Conservation (phyloP, 1,139 yeast species). For the Saccharomyces hybrid region DNA sequence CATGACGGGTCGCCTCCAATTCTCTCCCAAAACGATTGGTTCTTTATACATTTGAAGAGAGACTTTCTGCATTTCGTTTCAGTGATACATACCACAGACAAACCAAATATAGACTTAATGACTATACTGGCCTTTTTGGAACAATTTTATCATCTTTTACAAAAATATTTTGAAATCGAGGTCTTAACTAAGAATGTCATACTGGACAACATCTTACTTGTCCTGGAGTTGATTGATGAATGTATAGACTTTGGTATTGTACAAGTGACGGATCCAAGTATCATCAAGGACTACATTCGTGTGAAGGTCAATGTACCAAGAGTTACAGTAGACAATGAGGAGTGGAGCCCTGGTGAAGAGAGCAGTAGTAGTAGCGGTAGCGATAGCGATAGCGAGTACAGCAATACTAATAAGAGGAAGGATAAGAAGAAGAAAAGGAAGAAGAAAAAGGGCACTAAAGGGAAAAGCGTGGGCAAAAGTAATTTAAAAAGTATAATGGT, state of each 20-base stretch:
- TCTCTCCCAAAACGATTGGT: conserved; percentile 33
- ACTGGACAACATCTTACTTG: conserved; percentile 55
- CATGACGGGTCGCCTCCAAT: conserved; percentile 1
- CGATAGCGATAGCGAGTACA: conserved; percentile 10
- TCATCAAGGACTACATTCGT: conserved; percentile 60
- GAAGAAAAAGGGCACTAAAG: conserved; percentile 4
- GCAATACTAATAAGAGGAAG: conserved; percentile 14
- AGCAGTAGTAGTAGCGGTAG: conserved; percentile 10
- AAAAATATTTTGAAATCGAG: conserved; percentile 44
- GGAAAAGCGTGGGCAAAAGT: conserved; percentile 2
- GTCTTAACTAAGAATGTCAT: conserved; percentile 50
- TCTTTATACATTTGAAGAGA: conserved; percentile 49
- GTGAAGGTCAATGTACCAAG: conserved; percentile 25
- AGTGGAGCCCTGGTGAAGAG: conserved; percentile 16
- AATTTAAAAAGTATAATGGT: background rate
- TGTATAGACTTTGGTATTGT: conserved; percentile 66
- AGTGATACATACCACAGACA: conserved; percentile 24
- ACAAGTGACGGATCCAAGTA: conserved; percentile 65
- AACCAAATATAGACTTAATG: conserved; percentile 50
- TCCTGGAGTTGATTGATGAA: conserved; percentile 69
- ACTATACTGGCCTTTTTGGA: conserved; percentile 50
- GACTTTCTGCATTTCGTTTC: conserved; percentile 51
- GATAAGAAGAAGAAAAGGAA: conserved; percentile 8
- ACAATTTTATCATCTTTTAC: conserved; percentile 48
- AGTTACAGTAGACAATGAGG: conserved; percentile 4